Conservation (phyloP, 2,329 filamentous ascomycete genomes). For the Penicillium sclerotigenum region DNA sequence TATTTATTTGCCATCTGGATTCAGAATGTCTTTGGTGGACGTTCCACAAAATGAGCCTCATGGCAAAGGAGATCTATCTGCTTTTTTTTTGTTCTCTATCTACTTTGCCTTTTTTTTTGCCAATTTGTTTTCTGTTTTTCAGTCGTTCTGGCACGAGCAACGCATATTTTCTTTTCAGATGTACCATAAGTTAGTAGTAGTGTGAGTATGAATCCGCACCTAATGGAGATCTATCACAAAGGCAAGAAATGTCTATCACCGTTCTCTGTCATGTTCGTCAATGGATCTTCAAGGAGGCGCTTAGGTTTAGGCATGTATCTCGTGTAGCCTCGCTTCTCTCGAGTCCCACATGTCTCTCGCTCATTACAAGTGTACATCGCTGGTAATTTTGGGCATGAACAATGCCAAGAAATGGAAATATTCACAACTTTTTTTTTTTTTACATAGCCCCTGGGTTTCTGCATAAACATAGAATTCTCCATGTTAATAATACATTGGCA, state of each 20-base stretch:
- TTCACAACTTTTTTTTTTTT: not conserved
- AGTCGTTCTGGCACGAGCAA: not conserved
- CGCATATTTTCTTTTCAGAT: constrained; percentile 3
- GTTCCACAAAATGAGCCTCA: not conserved
- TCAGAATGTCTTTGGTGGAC: not conserved
- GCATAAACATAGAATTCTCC: not conserved
- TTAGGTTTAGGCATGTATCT: not conserved
- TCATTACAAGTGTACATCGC: not conserved
- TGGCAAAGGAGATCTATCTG: constrained; percentile 2
- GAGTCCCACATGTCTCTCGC: not conserved
- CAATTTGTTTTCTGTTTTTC: not conserved
- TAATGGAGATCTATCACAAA: constrained; percentile 2
- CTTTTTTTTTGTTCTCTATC: not conserved
- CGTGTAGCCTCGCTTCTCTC: not conserved
- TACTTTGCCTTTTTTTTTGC: not conserved
- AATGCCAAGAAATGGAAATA: not conserved
- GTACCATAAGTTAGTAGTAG: constrained; percentile 8
- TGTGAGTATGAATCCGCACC: not conserved
- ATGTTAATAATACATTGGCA: not conserved
- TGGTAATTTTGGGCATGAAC: not conserved
- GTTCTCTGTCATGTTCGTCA: constrained; percentile 6
- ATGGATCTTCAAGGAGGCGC: not conserved
- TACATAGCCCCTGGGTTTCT: not conserved
- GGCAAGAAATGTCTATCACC: not conserved
- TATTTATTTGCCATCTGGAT: constrained; percentile 1